Percentiles rank a stretch among this genome's conserved stretches.
Conservation (phyloP, 352 stramenopile genomes). For the Phytophthora cactorum region DNA sequence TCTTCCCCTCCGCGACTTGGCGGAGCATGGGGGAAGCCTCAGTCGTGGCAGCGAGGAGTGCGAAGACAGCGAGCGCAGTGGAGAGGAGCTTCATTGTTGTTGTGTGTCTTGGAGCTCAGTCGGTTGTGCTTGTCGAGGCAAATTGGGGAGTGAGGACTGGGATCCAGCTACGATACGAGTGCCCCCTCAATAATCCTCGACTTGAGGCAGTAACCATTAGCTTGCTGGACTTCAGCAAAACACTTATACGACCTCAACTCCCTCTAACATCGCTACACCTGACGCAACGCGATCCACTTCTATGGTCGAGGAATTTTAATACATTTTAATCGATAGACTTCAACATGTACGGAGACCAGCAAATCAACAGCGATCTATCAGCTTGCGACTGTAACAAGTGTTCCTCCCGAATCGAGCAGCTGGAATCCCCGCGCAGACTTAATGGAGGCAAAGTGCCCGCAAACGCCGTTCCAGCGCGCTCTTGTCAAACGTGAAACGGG, state of each 20-base stretch:
- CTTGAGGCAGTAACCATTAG: neutral
- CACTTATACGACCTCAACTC: neutral
- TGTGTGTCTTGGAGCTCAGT: neutral
- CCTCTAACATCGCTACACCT: neutral
- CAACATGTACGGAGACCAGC: neutral
- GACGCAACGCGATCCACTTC: constrained; percentile 1
- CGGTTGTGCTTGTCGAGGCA: neutral
- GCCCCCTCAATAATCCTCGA: neutral
- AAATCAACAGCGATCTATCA: neutral
- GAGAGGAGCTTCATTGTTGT: constrained; percentile 16
- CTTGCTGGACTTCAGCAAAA: neutral
- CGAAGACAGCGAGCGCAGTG: constrained; percentile 12
- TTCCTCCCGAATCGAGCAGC: neutral
- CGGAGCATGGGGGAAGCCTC: constrained; percentile 25
- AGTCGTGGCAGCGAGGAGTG: constrained; percentile 9
- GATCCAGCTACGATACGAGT: neutral
- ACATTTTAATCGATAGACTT: constrained; percentile 9
- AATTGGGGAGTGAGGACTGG: neutral
- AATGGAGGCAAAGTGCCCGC: neutral
- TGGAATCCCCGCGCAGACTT: neutral
- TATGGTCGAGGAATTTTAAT: constrained; percentile 3
- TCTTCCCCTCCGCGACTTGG: constrained; percentile 13
- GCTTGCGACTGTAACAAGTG: neutral
- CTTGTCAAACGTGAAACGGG: neutral
- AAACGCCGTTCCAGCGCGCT: neutral